Percentiles rank a stretch among this genome's conserved stretches.
Evolutionary conservation across 1,284 basidiomycete genomes (phyloP).

Genomic region (Fomitopsis pinicola): DNA sequence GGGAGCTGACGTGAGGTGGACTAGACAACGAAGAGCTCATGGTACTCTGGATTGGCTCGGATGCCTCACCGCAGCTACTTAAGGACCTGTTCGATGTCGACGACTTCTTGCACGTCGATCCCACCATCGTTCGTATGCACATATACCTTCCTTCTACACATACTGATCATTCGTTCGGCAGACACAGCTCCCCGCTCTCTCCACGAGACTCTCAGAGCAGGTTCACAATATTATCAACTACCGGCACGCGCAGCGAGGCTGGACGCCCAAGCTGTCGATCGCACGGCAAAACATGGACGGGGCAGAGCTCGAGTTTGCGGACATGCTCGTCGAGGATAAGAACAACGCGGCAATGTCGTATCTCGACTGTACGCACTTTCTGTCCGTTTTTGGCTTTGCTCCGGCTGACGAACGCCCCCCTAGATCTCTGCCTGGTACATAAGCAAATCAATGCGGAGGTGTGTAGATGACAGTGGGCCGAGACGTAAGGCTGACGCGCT

Average conservation of each 20-base stretch:
- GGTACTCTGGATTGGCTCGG: constrained; percentile 89
- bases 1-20: constrained; percentile 2
- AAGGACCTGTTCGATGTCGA: constrained; percentile 86
- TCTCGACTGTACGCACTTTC: constrained; percentile 62
- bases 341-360: constrained; percentile 95
- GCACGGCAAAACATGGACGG: constrained; percentile 94
- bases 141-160: neutral
- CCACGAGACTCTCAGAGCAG: constrained; percentile 80
- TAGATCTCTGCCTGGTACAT: constrained; percentile 52
- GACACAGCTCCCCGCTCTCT: constrained; percentile 71
- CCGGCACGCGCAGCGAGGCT: constrained; percentile 60
- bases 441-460: constrained; percentile 62
- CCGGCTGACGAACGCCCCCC: neutral
- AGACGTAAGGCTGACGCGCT: neutral
- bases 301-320: constrained; percentile 92
- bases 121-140: constrained; percentile 56
- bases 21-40: constrained; percentile 89
- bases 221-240: constrained; percentile 80
- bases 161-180: constrained; percentile 24
- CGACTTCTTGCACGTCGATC: constrained; percentile 70
- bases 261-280: constrained; percentile 67
- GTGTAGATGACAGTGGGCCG: constrained; percentile 20
- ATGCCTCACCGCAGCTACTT: constrained; percentile 79
- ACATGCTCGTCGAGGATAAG: constrained; percentile 95
- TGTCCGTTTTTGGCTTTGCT: neutral